Evolutionary conservation across 768 basidiomycete species (phyloP).

Genomic region (Exidia glandulosa): DNA sequence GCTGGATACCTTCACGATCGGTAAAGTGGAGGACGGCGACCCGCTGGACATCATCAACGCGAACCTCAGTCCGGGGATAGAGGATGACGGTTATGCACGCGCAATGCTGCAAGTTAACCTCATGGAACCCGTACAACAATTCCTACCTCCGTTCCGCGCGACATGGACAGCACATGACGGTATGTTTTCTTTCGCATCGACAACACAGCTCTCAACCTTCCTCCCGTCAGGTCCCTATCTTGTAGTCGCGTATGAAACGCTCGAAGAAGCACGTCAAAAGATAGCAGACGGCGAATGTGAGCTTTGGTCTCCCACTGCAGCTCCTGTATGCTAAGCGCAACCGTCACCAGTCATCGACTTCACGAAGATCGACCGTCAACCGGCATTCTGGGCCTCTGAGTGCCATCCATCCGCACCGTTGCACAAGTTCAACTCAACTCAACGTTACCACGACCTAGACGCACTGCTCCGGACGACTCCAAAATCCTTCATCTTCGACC

Average conservation of each 20-base stretch:
- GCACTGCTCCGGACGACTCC: neutral
- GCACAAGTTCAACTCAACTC: neutral
- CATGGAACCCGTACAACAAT: constrained; percentile 27
- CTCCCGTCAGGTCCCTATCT: constrained; percentile 21
- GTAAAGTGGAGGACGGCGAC: constrained; percentile 10
- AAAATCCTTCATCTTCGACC: constrained; percentile 36
- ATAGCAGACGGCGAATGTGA: constrained; percentile 22
- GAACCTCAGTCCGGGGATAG: constrained; percentile 4
- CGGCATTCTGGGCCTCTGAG: constrained; percentile 22
- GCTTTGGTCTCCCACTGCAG: constrained; percentile 2
- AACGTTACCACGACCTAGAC: neutral
- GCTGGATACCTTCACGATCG: constrained; percentile 25
- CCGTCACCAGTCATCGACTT: constrained; percentile 19
- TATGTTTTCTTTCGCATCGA: neutral
- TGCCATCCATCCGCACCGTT: constrained; percentile 11
- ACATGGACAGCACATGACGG: constrained; percentile 34
- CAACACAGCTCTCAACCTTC: neutral
- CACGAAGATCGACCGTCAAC: constrained; percentile 10
- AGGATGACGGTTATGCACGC: constrained; percentile 7
- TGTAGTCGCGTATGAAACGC: constrained; percentile 23
- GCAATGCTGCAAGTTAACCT: constrained; percentile 15
- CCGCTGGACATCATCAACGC: constrained; percentile 11
- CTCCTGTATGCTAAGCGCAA: neutral
- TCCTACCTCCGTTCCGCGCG: constrained; percentile 35
- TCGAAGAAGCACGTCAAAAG: constrained; percentile 21